Base-by-base conservation (phyloP, 2,329 filamentous ascomycete genomes). In the Tothia fuscella region DNA sequence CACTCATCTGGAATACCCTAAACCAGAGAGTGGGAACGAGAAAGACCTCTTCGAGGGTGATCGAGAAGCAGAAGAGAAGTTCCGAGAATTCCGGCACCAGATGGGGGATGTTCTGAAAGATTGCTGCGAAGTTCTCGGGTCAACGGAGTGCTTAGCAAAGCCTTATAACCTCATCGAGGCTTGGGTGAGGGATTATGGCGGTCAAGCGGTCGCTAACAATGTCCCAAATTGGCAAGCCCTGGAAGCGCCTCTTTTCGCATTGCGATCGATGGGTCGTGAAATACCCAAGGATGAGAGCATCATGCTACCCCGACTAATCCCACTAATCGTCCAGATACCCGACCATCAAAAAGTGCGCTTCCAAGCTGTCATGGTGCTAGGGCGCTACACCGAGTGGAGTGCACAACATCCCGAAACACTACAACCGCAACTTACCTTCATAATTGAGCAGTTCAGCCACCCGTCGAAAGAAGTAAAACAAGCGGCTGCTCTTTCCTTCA, bases 81-180 rank as follows among this genome's bases (percentile, higher is more conserved):
- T 98, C 65, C 78, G 91, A 36, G 86, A 93, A 54, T 98, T 96
- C 68, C 75, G 91, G 50, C 91, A 98, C 58, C 79, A 86, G 41
- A 96, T 98, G 86, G 91, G 91, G 26, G 93, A 98, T 57, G 93
- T 93, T 0, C 72, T 98, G 38, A 98, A 98, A 63, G 91, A 98
- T 55, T 85, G 85, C 42, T 98, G 91, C 60, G 84, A 95, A 57
- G 89, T 98, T 30, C 87, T 98, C 66, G 89, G 89, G 7, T 84
- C 93, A 9, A 82, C 85, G 1, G 84, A 93, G 48, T 96, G 91
- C 53, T 70, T 98, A 35, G 78, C 76, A 49, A 98, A 98, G 62
- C 82, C 93, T 5, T 86, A 93, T 50, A 68, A 81, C 14, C 70
- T 85, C 45, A 93, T 98, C 51, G 82, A 94, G 59, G 56, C 78